Base-by-base conservation (phyloP, 805 yeast species). In the Kodamaea nitidulidarum region DNA sequence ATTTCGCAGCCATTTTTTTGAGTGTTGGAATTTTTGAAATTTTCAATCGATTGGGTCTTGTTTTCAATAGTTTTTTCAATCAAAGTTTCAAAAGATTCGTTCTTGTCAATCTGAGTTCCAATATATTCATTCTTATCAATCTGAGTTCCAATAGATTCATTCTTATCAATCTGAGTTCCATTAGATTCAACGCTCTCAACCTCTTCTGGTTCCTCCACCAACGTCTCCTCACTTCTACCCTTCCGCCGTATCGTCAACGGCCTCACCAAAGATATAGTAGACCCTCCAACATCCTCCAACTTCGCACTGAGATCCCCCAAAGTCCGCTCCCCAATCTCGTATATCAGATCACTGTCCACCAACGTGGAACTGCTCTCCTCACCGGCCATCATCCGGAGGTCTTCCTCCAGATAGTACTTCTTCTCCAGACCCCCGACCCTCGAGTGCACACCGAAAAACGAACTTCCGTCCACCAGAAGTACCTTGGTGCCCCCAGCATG, bases 391-490 rank as follows among this genome's bases (percentile, higher is more conserved):
- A 60, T 41, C 14, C 54, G 44, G 4, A 63, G 33, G 34, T 61
- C 66, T 14, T 60, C 60, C 14, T 55, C 52, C 5, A 55, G 52
- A 38, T 66, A 63, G 52, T 56, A 65, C 32, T 43, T 42, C 40
- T 57, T 57, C 8, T 46, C 49, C 28, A 50, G 40, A 12, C 50
- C 63, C 41, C 60, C 58, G 12, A 66, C 58, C 49, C 59, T 58
- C 24, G 65, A 56, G 48, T 80, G 86, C n/a, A 78, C 57, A 2
- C 84, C 84, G 37, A 80, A 60, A 56, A 68, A 78, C 4, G 78
- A 66, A 3, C 72, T 61, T 0, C 73, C 71, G 52, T 80, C 85
- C 33, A 80, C 65, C 39, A 80, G 74, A 15, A 79, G 45, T 2
- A 80, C 58, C 40, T 64, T 69, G 36, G 59, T 52, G 39, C 61